Conservation (phyloP, 306 rosid species). For the Cajanus cajan region DNA sequence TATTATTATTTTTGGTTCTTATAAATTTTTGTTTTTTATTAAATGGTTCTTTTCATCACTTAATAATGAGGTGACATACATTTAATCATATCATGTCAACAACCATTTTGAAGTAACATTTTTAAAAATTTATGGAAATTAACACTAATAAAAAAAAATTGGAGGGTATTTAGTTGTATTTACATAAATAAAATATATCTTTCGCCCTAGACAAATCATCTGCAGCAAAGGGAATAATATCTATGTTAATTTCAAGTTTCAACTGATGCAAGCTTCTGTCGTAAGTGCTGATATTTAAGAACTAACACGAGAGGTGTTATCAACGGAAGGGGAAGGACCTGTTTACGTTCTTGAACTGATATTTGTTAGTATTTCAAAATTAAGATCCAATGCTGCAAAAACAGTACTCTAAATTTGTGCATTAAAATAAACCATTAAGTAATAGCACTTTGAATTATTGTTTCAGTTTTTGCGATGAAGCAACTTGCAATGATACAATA, state of each 20-base stretch:
- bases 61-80: background rate
- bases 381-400: no score
- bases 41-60: background rate
- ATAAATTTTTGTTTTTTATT: background rate
- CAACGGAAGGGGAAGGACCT: background rate
- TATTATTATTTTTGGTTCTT: background rate
- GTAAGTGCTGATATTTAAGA: background rate
- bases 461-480: no score
- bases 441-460: no score
- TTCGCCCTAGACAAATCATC: background rate
- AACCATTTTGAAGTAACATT: background rate
- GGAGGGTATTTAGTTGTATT: no score
- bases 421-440: no score
- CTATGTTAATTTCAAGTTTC: background rate
- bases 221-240: background rate
- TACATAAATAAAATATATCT: no score
- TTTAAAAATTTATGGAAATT: background rate
- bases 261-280: slow-evolving; percentile 9
- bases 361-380: background rate
- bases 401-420: no score
- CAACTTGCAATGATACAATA: no score
- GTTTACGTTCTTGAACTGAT: background rate
- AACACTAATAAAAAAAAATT: background rate
- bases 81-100: no score
- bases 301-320: background rate